Evolutionary conservation across 2,329 filamentous ascomycete species (phyloP).

Genomic region (Colletotrichum cuscutae): DNA sequence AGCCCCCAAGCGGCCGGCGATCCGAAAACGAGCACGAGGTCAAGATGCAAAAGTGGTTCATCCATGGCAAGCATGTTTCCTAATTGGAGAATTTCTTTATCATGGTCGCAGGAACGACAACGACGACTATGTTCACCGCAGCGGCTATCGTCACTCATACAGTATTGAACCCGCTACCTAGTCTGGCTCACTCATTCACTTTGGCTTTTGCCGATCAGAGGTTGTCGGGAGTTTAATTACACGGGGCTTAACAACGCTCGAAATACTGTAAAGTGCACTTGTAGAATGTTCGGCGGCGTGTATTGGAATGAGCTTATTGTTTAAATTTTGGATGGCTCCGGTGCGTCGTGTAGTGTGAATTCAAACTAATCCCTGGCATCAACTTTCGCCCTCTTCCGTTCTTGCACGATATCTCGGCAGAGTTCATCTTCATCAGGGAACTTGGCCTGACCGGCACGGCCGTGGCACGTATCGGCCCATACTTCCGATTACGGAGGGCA

Average conservation of each 20-base stretch:
- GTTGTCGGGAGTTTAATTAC: too few relatives aligned
- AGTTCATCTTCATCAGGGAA: background rate
- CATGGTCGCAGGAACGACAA: background rate
- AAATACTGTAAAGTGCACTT: too few relatives aligned
- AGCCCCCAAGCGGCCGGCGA: background rate
- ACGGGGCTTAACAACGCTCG: too few relatives aligned
- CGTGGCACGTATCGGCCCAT: background rate
- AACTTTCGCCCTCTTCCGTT: too few relatives aligned
- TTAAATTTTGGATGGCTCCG: background rate
- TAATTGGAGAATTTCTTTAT: background rate
- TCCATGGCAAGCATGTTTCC: background rate
- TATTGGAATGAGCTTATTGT: background rate
- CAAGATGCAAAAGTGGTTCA: background rate
- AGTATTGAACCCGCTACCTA: too few relatives aligned
- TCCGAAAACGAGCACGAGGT: background rate
- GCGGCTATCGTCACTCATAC: too few relatives aligned
- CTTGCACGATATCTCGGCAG: background rate
- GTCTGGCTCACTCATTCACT: too few relatives aligned
- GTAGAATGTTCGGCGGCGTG: background rate
- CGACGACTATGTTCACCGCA: background rate
- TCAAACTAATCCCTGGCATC: background rate
- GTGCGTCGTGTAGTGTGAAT: background rate
- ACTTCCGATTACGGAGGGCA: background rate
- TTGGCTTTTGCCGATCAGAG: too few relatives aligned
- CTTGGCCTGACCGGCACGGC: background rate